A percentile compares a stretch with the other conserved stretches of the same genome.
Evolutionary conservation across 352 stramenopile species (phyloP).

Genomic region (Phytophthora europaea): DNA sequence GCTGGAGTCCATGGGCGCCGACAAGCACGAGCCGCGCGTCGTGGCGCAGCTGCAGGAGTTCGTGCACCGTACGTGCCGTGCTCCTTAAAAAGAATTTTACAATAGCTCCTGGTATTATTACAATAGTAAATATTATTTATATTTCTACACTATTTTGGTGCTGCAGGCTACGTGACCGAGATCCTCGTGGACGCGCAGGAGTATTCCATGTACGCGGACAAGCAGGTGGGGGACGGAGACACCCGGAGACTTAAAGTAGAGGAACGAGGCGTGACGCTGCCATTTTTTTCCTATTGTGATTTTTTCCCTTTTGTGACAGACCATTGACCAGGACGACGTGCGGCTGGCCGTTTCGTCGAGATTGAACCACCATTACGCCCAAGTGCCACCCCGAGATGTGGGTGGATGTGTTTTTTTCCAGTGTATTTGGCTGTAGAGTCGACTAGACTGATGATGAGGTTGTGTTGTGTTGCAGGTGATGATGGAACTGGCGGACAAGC

Average conservation of each 20-base stretch:
- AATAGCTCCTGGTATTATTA: not conserved
- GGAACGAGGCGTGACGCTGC: slow-evolving; percentile 12
- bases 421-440: too few species aligned
- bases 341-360: slow-evolving; percentile 81
- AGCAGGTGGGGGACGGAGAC: slow-evolving; percentile 45
- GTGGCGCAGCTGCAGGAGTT: slow-evolving; percentile 88
- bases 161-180: slow-evolving; percentile 80
- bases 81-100: not conserved
- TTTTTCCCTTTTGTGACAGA: slow-evolving; percentile 35
- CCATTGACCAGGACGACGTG: slow-evolving; percentile 80
- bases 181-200: slow-evolving; percentile 89
- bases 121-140: not conserved
- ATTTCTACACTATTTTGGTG: slow-evolving; percentile 7
- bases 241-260: too few species aligned
- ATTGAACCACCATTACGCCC: slow-evolving; percentile 83
- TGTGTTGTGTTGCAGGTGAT: slow-evolving; percentile 60
- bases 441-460: not conserved
- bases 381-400: slow-evolving; percentile 80
- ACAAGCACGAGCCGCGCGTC: slow-evolving; percentile 84
- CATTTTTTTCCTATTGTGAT: slow-evolving; percentile 10
- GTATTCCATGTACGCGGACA: slow-evolving; percentile 83
- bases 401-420: not conserved
- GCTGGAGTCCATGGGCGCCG: slow-evolving; percentile 84
- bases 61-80: slow-evolving; percentile 67
- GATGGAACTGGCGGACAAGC: slow-evolving; percentile 90